A percentile compares a stretch with the other conserved stretches of the same genome.
Evolutionary conservation across 78 protist species (phyloP).

Genomic region (Monosiga brevicollis): DNA sequence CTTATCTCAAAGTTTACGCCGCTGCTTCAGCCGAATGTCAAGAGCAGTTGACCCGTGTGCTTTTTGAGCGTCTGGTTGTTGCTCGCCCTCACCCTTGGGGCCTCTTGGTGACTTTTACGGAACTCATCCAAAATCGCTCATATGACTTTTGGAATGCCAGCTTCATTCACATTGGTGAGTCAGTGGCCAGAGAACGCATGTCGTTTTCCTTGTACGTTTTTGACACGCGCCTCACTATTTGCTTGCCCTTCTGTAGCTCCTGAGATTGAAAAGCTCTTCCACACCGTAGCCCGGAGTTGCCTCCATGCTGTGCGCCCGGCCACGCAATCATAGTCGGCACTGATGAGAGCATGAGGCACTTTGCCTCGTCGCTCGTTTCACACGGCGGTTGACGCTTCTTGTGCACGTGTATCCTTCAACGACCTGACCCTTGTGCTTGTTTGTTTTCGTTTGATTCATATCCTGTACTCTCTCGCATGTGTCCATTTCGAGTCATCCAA

Average conservation of each 20-base stretch:
- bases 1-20: neutral
- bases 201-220: too few species aligned
- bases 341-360: neutral
- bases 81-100: constrained; percentile 99
- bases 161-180: constrained; percentile 60
- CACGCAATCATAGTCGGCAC: neutral
- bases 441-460: too few species aligned
- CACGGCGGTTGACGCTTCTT: neutral
- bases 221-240: too few species aligned
- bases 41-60: constrained; percentile 54
- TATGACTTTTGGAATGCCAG: constrained; percentile 77
- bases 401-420: neutral
- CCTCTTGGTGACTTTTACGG: constrained; percentile 88
- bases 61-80: constrained; percentile 91
- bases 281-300: constrained; percentile 31
- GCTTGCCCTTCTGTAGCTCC: too few species aligned
- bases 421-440: neutral
- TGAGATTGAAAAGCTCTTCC: constrained; percentile 81
- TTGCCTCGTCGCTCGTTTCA: neutral
- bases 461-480: neutral
- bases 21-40: neutral
- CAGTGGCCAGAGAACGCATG: too few species aligned
- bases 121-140: constrained; percentile 81
- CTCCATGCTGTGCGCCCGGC: neutral
- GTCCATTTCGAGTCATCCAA: neutral